Evolutionary conservation across 164 flowering plant species (phyloP).

Genomic region (Umbellularia californica): DNA sequence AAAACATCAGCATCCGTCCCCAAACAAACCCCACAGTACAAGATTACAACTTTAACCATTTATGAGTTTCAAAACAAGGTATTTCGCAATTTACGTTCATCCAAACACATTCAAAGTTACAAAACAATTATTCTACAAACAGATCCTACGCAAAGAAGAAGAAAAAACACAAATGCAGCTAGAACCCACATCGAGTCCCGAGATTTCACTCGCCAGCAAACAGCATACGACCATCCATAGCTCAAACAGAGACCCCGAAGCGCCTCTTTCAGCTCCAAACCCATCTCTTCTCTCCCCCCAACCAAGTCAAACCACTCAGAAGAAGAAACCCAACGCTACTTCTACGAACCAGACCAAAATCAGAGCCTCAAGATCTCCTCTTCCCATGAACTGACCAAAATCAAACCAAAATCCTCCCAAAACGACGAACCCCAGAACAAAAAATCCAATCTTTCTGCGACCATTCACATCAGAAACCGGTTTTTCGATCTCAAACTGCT

Average conservation of each 20-base stretch:
- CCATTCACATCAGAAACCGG: background rate
- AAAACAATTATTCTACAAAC: background rate
- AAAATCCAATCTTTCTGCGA: background rate
- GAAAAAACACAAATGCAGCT: slow-evolving; percentile 3
- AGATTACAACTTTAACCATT: background rate
- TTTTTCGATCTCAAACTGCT: background rate
- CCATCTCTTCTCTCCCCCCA: slow-evolving; percentile 13
- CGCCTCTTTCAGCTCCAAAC: slow-evolving; percentile 32
- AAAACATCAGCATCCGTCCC: background rate
- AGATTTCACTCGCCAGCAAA: slow-evolving; percentile 64
- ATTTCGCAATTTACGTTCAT: background rate
- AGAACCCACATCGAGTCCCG: slow-evolving; percentile 55
- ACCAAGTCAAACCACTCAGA: background rate
- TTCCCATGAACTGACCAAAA: slow-evolving; percentile 17
- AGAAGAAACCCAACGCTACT: background rate
- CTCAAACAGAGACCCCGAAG: slow-evolving; percentile 52
- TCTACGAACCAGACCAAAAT: background rate
- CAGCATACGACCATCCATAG: slow-evolving; percentile 74
- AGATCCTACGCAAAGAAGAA: background rate
- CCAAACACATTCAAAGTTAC: background rate
- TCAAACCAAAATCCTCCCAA: background rate
- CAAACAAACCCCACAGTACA: background rate
- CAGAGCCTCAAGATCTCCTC: slow-evolving; percentile 5
- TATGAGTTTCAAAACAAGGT: background rate
- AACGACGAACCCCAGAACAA: background rate